Evolutionary conservation across 2,329 filamentous ascomycete species (phyloP).

Genomic region (Pochonia chlamydosporia): DNA sequence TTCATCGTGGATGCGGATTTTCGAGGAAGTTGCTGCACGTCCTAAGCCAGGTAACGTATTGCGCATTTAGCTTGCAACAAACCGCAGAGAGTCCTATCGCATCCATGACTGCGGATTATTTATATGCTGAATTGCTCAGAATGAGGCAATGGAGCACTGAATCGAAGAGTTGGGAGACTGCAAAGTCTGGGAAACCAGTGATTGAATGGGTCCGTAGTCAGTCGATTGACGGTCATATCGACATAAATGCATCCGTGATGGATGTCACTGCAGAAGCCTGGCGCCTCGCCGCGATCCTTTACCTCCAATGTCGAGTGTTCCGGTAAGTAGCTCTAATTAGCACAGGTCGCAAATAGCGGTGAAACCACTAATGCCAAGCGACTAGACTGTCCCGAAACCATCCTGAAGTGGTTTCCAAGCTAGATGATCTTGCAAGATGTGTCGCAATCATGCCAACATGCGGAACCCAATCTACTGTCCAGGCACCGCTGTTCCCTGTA

Average conservation of each 20-base stretch:
- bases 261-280: slow-evolving; percentile 35
- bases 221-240: slow-evolving; percentile 18
- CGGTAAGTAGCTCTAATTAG: slow-evolving; percentile 19
- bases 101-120: slow-evolving; percentile 22
- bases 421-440: slow-evolving; percentile 28
- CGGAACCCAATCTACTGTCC: slow-evolving; percentile 33
- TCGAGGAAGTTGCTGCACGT: slow-evolving; percentile 32
- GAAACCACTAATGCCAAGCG: slow-evolving; percentile 7
- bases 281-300: slow-evolving; percentile 33
- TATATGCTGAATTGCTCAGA: slow-evolving; percentile 20
- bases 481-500: slow-evolving; percentile 34
- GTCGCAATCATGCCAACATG: slow-evolving; percentile 36
- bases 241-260: slow-evolving; percentile 28
- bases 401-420: slow-evolving; percentile 23
- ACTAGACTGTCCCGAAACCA: slow-evolving; percentile 32
- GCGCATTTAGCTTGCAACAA: slow-evolving; percentile 27
- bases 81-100: slow-evolving; percentile 25
- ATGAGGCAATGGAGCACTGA: slow-evolving; percentile 32
- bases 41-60: slow-evolving; percentile 32
- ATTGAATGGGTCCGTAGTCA: slow-evolving; percentile 24
- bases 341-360: not conserved
- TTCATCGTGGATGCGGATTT: slow-evolving; percentile 36
- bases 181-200: slow-evolving; percentile 8
- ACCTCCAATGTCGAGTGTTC: slow-evolving; percentile 31
- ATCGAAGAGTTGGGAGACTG: slow-evolving; percentile 16